Conservation (phyloP, 2,329 filamentous ascomycete genomes). For the Xylariaceae sp. region DNA sequence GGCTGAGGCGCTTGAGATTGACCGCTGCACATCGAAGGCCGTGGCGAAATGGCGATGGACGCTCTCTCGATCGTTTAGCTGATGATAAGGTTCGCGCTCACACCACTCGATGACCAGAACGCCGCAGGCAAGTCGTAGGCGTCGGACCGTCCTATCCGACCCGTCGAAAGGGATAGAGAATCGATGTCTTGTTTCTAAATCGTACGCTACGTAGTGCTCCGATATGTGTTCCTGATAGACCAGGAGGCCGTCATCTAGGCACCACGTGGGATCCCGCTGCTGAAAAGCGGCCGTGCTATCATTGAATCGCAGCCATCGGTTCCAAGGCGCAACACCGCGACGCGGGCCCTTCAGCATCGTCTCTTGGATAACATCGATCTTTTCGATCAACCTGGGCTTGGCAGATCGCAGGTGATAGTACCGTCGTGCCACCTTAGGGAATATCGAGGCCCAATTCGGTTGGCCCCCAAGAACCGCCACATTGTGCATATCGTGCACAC, state of each 20-base stretch:
- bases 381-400: conserved; percentile 49
- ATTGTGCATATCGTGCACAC: conserved; percentile 53
- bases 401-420: conserved; percentile 57
- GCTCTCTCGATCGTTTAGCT: conserved; percentile 52
- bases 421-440: conserved; percentile 54
- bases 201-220: conserved; percentile 48
- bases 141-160: conserved; percentile 52
- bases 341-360: conserved; percentile 18
- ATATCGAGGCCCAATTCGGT: conserved; percentile 46
- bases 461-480: conserved; percentile 8
- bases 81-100: conserved; percentile 53
- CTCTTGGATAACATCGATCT: conserved; percentile 45
- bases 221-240: conserved; percentile 49
- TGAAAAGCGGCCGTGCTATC: conserved; percentile 46
- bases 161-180: conserved; percentile 55
- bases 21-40: conserved; percentile 52
- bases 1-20: conserved; percentile 8
- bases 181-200: conserved; percentile 50
- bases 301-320: conserved; percentile 46
- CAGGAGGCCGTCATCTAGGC: conserved; percentile 54
- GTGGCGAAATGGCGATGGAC: conserved; percentile 63
- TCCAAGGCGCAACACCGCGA: conserved; percentile 48
- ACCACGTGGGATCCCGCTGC: conserved; percentile 55
- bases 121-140: conserved; percentile 54
- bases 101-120: conserved; percentile 69